These are phyloP conservation scores for Termitomyces sp. DNA, from an alignment of 768 basidiomycete species.

Conservation along the genomic window DNA sequence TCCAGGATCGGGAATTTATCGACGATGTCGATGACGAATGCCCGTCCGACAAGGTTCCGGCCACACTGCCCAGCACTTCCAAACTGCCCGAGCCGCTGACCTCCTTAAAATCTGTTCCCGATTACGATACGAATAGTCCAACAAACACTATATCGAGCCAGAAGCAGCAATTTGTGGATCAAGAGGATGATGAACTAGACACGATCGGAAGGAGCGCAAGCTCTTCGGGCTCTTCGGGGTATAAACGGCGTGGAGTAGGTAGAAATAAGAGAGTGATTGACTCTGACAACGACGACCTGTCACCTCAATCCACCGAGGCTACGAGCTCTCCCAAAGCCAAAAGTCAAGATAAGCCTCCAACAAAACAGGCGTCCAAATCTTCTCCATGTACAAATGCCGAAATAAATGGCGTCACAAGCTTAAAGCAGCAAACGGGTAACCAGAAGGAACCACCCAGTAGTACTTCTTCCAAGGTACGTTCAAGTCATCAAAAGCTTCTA, in stretches of 20 bases:
- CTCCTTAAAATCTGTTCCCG: conserved; percentile 20
- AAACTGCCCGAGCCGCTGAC: conserved; percentile 12
- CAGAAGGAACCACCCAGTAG: not conserved
- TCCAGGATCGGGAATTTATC: conserved; percentile 41
- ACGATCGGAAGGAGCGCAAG: not conserved
- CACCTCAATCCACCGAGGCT: not conserved
- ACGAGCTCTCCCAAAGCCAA: conserved; percentile 11
- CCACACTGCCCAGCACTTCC: not conserved
- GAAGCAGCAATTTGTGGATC: conserved; percentile 20
- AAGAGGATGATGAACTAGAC: conserved; percentile 17
- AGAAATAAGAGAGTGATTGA: conserved; percentile 21
- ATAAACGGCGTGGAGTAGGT: not conserved
- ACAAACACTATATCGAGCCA: conserved; percentile 11
- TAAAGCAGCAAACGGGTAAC: not conserved
- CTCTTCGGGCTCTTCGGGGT: not conserved
- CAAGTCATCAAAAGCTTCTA: not conserved
- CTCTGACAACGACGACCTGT: conserved; percentile 27
- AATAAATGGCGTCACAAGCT: not conserved
- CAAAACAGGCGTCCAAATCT: not conserved
- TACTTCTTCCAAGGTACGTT: conserved; percentile 15
- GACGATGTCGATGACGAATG: conserved; percentile 25
- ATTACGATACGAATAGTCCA: conserved; percentile 20
- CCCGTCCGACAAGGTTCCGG: conserved; percentile 4
- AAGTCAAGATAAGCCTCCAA: not conserved
- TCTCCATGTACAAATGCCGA: not conserved